A percentile compares a stretch with the other conserved stretches of the same genome.
Conservation (phyloP, 225 moss, liverwort and hornwort genomes). For the Physcomitrium patens region DNA sequence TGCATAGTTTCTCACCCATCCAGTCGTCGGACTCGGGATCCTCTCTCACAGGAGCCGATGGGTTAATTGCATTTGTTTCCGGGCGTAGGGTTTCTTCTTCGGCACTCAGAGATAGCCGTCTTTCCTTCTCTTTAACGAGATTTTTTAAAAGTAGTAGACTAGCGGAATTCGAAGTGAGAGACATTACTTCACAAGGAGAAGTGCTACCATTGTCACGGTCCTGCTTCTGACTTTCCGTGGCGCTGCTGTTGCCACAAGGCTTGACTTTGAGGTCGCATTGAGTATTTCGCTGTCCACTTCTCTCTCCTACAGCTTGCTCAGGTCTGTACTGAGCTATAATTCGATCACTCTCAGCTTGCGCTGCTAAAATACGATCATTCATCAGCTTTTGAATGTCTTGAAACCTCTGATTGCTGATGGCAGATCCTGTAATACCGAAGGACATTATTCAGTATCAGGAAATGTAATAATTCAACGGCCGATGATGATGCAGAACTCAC, state of each 20-base stretch:
- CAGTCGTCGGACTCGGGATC: constrained; percentile 49
- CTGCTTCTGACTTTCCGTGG: constrained; percentile 21
- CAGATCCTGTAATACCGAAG: constrained; percentile 32
- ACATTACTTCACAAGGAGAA: constrained; percentile 33
- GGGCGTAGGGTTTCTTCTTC: constrained; percentile 27
- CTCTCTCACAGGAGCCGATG: constrained; percentile 18
- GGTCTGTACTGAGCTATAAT: constrained; percentile 50
- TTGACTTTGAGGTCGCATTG: constrained; percentile 27
- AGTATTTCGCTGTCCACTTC: constrained; percentile 15
- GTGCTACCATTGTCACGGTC: constrained; percentile 29
- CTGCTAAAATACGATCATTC: constrained; percentile 49
- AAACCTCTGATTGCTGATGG: constrained; percentile 48
- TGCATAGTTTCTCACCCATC: constrained; percentile 70
- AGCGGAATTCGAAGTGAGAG: constrained; percentile 38
- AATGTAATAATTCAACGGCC: no score
- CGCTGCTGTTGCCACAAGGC: constrained; percentile 2
- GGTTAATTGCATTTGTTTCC: constrained; percentile 18
- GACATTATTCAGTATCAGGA: no score
- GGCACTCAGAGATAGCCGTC: constrained; percentile 26
- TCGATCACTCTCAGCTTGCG: constrained; percentile 55
- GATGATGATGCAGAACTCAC: no score
- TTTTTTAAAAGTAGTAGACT: constrained; percentile 47
- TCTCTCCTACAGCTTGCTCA: constrained; percentile 28
- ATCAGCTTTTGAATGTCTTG: constrained; percentile 58
- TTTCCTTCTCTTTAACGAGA: constrained; percentile 59